A percentile compares a stretch with the other conserved stretches of the same genome.
Conservation (phyloP, 192 early-diverging fungal genomes). For the Haplosporangium gracile region DNA sequence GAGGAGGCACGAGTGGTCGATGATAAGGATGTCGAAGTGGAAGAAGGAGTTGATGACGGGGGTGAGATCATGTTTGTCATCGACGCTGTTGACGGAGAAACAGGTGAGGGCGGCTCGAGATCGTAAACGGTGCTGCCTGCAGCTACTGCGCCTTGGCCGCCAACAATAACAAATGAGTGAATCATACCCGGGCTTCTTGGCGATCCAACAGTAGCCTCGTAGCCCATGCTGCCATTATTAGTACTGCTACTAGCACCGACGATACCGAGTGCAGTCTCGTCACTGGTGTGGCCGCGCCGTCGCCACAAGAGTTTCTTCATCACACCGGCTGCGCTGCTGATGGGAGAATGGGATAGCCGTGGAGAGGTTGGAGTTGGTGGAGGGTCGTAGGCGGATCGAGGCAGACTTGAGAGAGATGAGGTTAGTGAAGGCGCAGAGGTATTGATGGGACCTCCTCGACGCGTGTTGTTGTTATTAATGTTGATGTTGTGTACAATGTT, state of each 20-base stretch:
- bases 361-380: constrained; percentile 2
- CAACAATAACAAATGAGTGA: constrained; percentile 38
- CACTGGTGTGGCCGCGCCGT: constrained; percentile 23
- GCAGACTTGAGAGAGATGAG: constrained; percentile 7
- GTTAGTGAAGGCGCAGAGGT: constrained; percentile 3
- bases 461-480: neutral
- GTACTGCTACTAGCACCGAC: neutral
- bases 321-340: constrained; percentile 31
- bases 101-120: constrained; percentile 9
- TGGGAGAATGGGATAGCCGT: constrained; percentile 27
- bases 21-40: neutral
- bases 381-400: constrained; percentile 3
- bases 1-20: neutral
- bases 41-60: neutral
- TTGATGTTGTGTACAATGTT: neutral
- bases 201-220: neutral
- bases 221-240: neutral
- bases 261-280: neutral
- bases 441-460: constrained; percentile 15
- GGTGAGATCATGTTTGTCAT: neutral
- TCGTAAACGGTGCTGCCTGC: constrained; percentile 24
- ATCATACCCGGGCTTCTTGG: neutral
- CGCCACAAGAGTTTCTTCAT: constrained; percentile 35
- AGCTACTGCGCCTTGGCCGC: constrained; percentile 20
- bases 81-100: neutral